Evolutionary conservation across 2,329 filamentous ascomycete species (phyloP), one percentile per base, ranked within the genome.

Genomic region (Pseudogymnoascus sp.): DNA sequence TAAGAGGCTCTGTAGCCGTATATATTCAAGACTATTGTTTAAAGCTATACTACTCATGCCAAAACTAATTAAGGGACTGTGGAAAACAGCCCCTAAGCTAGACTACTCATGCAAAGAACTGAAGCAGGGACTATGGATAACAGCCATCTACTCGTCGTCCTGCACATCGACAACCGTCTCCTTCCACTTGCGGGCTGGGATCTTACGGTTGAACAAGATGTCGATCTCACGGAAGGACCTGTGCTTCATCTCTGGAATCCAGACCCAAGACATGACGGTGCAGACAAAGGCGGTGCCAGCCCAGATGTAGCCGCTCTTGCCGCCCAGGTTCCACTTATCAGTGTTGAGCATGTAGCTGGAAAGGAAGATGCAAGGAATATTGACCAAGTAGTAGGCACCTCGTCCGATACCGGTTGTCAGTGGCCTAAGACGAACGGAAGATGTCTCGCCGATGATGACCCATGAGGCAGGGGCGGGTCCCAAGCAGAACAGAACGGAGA

Each of bases 371-470:
- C 83, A 86, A 69, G 85, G 85, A 72, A 88, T 87, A 64, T 88
- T 81, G 66, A 85, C 76, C 4, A 86, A 69, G 74, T 88, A 88
- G 78, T 88, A 88, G 11, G 78, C 75, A 62, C 75, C 85, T 71
- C 86, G 85, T 71, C 86, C 86, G 60, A 87, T 74, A 73, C 85
- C 86, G 23, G 85, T 88, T 2, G 83, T 88, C n/a, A 88, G 75
- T 57, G 86, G 83, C 59, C 86, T 74, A 31, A 88, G 84, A 66
- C 86, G 85, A 63, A 88, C 80, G 61, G 86, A 76, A 0, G 86
- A 86, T 1, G 86, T 88, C 74, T 88, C 86, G 68, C 82, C 84
- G 57, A 88, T 88, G 68, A 88, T 85, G 75, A 84, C 82, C 80
- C 82, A 88, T 8, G 85, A 87, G 42, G 83, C 82, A 57, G 86